Evolutionary conservation across 768 basidiomycete species (phyloP).

Genomic region (Boletus sp.): DNA sequence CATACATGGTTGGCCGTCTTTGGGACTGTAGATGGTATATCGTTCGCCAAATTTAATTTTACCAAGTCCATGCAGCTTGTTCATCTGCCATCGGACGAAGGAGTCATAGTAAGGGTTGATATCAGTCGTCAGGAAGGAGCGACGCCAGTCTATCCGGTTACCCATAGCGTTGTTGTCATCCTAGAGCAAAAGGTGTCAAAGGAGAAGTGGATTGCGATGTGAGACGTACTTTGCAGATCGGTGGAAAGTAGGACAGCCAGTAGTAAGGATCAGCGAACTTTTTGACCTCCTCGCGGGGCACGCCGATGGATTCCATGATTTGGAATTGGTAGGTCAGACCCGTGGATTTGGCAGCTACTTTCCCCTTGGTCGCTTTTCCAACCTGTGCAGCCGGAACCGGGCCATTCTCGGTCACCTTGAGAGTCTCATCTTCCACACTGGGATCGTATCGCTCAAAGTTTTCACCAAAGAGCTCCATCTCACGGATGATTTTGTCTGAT

Average conservation of each 20-base stretch:
- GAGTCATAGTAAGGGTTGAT: constrained; percentile 96
- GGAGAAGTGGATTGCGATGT: not conserved
- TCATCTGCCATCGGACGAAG: constrained; percentile 98
- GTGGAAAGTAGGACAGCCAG: constrained; percentile 95
- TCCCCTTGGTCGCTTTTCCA: constrained; percentile 93
- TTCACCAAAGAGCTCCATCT: constrained; percentile 92
- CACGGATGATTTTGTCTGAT: constrained; percentile 96
- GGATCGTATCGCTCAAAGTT: constrained; percentile 67
- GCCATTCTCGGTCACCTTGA: constrained; percentile 41
- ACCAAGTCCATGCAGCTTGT: constrained; percentile 80
- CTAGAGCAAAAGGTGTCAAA: constrained; percentile 25
- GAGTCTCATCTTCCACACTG: constrained; percentile 44
- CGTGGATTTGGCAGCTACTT: constrained; percentile 88
- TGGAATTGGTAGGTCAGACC: constrained; percentile 98
- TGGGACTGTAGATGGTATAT: constrained; percentile 97
- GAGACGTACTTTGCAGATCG: constrained; percentile 76
- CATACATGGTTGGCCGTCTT: constrained; percentile 99
- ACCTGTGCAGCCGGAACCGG: constrained; percentile 48
- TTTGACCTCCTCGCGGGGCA: constrained; percentile 88
- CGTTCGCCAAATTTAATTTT: constrained; percentile 99
- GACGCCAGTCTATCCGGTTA: constrained; percentile 97
- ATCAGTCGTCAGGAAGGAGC: constrained; percentile 91
- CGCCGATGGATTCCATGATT: constrained; percentile 93
- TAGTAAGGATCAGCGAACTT: constrained; percentile 93
- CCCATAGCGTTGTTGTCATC: constrained; percentile 83